Evolutionary conservation across 176 grass and related monocot genomes (phyloP).

Genomic region (Musa schizocarpa): DNA sequence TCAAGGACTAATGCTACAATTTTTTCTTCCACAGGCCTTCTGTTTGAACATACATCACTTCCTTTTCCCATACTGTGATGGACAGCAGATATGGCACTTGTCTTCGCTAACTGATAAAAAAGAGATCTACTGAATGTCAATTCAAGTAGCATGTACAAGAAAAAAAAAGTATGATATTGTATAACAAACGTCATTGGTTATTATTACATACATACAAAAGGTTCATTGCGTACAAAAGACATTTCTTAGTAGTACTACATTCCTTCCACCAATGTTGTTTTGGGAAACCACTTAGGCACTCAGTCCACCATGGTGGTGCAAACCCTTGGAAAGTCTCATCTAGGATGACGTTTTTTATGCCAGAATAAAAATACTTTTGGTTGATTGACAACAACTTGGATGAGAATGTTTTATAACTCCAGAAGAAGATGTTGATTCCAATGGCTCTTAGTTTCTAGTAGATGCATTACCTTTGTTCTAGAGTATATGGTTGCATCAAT

Average conservation of each 20-base stretch:
- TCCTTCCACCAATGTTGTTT: neutral
- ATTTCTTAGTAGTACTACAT: neutral
- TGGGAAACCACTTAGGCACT: neutral
- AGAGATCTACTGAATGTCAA: constrained; percentile 13
- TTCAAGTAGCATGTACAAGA: neutral
- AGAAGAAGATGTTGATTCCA: no score
- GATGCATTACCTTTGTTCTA: no score
- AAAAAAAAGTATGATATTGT: neutral
- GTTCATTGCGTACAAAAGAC: no score
- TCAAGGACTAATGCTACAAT: constrained; percentile 27
- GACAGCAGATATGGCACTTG: neutral
- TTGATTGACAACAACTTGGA: neutral
- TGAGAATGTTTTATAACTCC: no score
- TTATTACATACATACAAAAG: neutral
- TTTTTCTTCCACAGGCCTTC: constrained; percentile 13
- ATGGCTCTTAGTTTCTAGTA: no score
- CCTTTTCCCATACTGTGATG: neutral
- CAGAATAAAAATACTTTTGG: neutral
- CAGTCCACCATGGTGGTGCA: neutral
- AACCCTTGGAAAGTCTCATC: neutral
- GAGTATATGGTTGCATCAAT: no score
- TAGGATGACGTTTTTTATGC: neutral
- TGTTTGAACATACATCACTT: neutral
- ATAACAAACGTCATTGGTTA: neutral
- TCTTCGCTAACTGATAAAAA: constrained; percentile 13